These are phyloP conservation scores for Nannochloropsis granulata DNA, from an alignment of 108 stramenopile genomes.

Conservation along the genomic window DNA sequence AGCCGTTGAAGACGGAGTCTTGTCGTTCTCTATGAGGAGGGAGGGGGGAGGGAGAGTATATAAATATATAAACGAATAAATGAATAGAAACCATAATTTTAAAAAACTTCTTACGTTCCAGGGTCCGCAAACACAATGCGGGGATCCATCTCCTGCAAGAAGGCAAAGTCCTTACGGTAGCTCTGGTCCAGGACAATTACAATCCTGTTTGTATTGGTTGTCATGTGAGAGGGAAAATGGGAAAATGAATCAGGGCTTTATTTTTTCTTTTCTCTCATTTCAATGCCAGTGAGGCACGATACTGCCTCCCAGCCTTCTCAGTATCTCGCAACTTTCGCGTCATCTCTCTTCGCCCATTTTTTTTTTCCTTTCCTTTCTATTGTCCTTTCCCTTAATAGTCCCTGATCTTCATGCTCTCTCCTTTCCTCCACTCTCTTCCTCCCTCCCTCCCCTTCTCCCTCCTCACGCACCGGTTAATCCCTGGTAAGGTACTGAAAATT, in stretches of 20 bases:
- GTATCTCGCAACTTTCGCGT: no score
- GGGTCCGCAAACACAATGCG: constrained; percentile 72
- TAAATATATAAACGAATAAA: background rate
- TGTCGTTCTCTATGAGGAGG: constrained; percentile 54
- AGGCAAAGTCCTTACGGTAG: constrained; percentile 62
- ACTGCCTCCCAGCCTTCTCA: no score
- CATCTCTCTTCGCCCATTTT: no score
- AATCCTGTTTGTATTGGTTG: constrained; percentile 33
- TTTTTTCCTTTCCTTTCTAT: no score
- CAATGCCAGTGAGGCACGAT: background rate
- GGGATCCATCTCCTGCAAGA: constrained; percentile 44
- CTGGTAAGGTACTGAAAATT: constrained; percentile 52
- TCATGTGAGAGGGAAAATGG: background rate
- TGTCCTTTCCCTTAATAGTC: no score
- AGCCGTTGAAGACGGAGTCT: constrained; percentile 74
- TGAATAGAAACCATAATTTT: background rate
- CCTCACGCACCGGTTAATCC: constrained; percentile 34
- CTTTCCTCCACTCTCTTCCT: no score
- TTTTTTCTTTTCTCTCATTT: background rate
- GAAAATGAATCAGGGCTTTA: background rate
- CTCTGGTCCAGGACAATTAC: constrained; percentile 72
- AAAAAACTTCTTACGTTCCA: constrained; percentile 23
- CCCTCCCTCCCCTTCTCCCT: no score
- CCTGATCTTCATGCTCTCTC: no score
- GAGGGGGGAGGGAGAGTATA: background rate